Conservation (phyloP, 2,329 filamentous ascomycete species). For the Mycosphaerella arachidis region DNA sequence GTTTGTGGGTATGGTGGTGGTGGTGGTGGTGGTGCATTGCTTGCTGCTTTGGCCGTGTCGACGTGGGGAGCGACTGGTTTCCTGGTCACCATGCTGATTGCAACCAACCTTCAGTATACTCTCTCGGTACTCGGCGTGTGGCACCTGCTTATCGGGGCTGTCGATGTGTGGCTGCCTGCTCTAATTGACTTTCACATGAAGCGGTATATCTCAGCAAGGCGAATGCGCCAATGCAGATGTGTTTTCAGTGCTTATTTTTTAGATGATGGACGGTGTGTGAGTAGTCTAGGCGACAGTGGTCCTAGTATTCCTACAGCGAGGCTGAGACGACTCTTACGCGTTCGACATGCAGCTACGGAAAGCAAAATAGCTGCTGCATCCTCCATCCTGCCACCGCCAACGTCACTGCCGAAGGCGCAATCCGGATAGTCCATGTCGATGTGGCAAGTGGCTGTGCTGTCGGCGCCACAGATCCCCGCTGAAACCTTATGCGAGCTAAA, state of each 20-base stretch:
- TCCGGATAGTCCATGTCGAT: too few relatives aligned
- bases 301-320: background rate
- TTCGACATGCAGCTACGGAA: background rate
- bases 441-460: background rate
- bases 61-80: conserved; percentile 38
- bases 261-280: background rate
- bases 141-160: background rate
- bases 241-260: background rate
- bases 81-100: conserved; percentile 40
- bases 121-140: background rate
- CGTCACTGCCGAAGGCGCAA: background rate
- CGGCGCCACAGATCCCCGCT: background rate
- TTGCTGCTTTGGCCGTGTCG: conserved; percentile 37
- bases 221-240: background rate
- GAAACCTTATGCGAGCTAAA: background rate
- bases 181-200: conserved; percentile 2
- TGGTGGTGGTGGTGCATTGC: conserved; percentile 31
- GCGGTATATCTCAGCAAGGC: background rate
- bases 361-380: background rate
- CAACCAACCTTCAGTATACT: conserved; percentile 2
- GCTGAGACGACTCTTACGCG: background rate
- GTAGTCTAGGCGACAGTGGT: conserved; percentile 1
- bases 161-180: conserved; percentile 4
- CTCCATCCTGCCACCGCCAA: background rate
- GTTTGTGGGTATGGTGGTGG: conserved; percentile 41